Evolutionary conservation across 805 yeast genomes (phyloP).

Genomic region (Kuraishia hungarica): DNA sequence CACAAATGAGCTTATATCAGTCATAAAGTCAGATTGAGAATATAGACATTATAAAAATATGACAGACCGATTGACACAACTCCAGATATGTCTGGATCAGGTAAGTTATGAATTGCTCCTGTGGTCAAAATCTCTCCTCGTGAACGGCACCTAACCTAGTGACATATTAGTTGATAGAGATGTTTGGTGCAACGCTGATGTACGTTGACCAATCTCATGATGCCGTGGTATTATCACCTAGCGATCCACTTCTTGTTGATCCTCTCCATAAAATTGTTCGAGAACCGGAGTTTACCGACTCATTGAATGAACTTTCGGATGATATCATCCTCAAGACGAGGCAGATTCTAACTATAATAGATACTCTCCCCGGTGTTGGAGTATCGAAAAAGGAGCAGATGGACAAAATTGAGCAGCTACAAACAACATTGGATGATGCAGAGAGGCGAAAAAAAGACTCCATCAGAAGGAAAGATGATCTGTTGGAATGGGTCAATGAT

Average conservation of each 20-base stretch:
- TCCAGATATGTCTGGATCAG: constrained; percentile 82
- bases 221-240: constrained; percentile 35
- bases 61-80: constrained; percentile 86
- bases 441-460: constrained; percentile 52
- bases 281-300: constrained; percentile 28
- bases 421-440: constrained; percentile 48
- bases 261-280: constrained; percentile 41
- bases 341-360: constrained; percentile 79
- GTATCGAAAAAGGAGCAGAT: constrained; percentile 72
- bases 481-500: constrained; percentile 54
- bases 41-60: constrained; percentile 21
- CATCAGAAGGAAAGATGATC: constrained; percentile 52
- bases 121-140: neutral
- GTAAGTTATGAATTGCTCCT: constrained; percentile 13
- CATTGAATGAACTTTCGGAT: constrained; percentile 68
- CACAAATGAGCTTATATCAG: neutral
- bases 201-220: constrained; percentile 75
- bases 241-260: constrained; percentile 54
- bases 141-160: neutral
- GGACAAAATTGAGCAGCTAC: constrained; percentile 50
- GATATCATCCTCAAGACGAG: constrained; percentile 81
- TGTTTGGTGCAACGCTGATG: constrained; percentile 69
- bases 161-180: constrained; percentile 50
- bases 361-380: constrained; percentile 88
- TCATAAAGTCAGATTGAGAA: too few species aligned